Evolutionary conservation across 139 green algal genomes (phyloP).

Genomic region (Marvania coccoides): DNA sequence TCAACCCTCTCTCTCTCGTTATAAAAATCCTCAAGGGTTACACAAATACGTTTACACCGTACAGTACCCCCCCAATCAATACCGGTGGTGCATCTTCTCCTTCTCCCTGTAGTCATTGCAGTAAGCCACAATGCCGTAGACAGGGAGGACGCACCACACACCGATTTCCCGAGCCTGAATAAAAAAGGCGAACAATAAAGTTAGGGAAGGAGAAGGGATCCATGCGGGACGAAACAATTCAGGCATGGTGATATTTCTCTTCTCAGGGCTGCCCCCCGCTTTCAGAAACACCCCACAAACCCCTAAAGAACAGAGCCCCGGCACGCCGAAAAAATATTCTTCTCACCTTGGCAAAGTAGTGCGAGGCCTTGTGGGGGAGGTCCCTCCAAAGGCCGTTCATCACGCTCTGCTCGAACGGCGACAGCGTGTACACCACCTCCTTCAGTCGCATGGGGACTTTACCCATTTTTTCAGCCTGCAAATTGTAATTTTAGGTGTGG

Average conservation of each 20-base stretch:
- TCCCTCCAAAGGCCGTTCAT: conserved; percentile 68
- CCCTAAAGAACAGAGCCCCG: neutral
- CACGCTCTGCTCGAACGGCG: conserved; percentile 73
- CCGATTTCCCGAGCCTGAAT: conserved; percentile 15
- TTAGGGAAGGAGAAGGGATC: neutral
- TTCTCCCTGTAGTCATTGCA: conserved; percentile 56
- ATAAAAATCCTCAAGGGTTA: too few relatives aligned
- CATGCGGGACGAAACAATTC: neutral
- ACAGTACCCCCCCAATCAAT: too few relatives aligned
- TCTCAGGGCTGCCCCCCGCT: neutral
- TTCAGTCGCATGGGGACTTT: conserved; percentile 57
- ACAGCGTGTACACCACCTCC: conserved; percentile 84
- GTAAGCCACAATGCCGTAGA: conserved; percentile 16
- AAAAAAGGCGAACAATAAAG: neutral
- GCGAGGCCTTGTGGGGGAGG: conserved; percentile 44
- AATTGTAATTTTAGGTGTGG: too few relatives aligned
- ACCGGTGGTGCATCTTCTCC: conserved; percentile 69
- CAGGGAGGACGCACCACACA: conserved; percentile 13
- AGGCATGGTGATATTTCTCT: neutral
- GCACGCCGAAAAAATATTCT: neutral
- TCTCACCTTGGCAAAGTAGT: conserved; percentile 18
- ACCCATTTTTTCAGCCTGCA: conserved; percentile 18
- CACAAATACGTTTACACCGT: too few relatives aligned
- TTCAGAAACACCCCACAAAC: neutral
- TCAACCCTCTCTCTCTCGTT: too few relatives aligned